phyloP scores from a whole-genome alignment of 2,329 filamentous ascomycete species.

The Metarhizium anisopliae region DNA sequence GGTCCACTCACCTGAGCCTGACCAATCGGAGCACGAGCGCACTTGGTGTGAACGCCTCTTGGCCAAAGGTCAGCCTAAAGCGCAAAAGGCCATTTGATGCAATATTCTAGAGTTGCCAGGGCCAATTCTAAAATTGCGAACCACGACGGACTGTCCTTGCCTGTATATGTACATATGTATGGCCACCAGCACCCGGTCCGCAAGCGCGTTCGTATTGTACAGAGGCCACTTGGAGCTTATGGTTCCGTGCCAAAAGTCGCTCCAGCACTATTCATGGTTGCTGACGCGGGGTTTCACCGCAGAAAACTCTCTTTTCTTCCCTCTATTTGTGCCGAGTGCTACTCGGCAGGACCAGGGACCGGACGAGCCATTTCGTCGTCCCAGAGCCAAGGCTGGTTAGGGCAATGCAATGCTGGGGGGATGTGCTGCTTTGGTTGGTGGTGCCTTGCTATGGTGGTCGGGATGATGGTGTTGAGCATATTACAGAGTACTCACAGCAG shows the following conservation, averaged over 20 bases:
- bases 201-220: no score
- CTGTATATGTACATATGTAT: no score
- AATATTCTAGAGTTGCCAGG: neutral
- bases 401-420: neutral
- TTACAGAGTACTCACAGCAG: neutral
- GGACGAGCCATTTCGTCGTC: neutral
- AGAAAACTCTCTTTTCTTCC: no score
- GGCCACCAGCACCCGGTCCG: no score
- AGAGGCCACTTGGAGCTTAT: no score
- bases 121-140: neutral
- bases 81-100: neutral
- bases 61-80: constrained; percentile 3
- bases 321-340: neutral
- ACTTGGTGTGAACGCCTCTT: constrained; percentile 5
- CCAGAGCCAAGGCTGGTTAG: neutral
- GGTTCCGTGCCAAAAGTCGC: no score
- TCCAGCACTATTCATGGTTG: no score
- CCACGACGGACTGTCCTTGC: neutral
- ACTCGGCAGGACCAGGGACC: neutral
- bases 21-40: constrained; percentile 14
- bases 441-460: neutral
- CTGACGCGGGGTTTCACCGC: no score
- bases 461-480: neutral
- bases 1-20: neutral
- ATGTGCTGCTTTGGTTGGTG: neutral